Evolutionary conservation across 768 basidiomycete species (phyloP), one percentile per base, ranked within the genome.

Genomic region (Wakefieldia striispora): DNA sequence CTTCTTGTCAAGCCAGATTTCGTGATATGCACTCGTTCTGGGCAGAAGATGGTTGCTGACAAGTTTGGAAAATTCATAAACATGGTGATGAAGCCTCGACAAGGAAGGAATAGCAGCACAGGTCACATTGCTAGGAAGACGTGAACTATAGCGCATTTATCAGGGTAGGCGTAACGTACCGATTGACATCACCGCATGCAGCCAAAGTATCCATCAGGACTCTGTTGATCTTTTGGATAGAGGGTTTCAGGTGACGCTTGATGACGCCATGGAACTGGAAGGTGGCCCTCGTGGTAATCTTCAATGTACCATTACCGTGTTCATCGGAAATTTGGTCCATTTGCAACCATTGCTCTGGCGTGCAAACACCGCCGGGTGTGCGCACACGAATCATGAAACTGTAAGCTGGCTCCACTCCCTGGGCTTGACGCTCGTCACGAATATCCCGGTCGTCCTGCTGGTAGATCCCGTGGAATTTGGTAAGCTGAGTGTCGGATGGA

Each of bases 261-360:
- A 99, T 92, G 59, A 99, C 91, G 48, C 97, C 97, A 69, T 99
- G 97, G 79, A 97, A 98, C 72, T 99, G 97, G 86, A 98, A 99
- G 10, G 97, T 99, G 68, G 93, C 84, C 54, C 97, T 80, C 29
- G 97, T 99, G 40, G 97, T 99, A 57, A 99, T 85, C 77, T 99
- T 99, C 74, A 98, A 88, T 6, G 95, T 92, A 40, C 88, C 84
- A 53, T 83, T 88, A 6, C 93, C 97, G 67, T 94, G 91, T 67
- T 93, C 91, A 65, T 98, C 97, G 46, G 97, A 83, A 59, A 99
- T 97, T 60, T 87, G 86, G 71, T 97, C 92, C 84, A 99, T 92
- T 57, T 86, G 81, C 43, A 95, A 73, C 97, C 97, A 98, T 71
- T 99, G 97, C 33, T 81, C 72, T 3, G 95, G 87, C 23, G 75